These are phyloP conservation scores for Phytophthora macrochlamydospora DNA, from an alignment of 352 stramenopile genomes.

Conservation along the genomic window DNA sequence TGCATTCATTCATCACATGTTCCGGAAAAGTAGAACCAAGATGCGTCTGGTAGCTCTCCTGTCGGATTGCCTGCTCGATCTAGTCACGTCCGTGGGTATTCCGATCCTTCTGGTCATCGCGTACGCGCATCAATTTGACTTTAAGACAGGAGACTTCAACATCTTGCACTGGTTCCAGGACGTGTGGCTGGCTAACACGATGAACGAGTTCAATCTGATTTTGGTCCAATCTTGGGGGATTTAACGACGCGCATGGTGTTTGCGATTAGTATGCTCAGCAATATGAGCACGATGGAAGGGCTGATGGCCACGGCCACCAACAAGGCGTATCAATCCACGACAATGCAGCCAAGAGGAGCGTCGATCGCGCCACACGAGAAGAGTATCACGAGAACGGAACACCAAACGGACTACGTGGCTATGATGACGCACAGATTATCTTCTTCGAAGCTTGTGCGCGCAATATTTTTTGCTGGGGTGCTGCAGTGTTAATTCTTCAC, in stretches of 20 bases:
- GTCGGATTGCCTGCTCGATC: slow-evolving; percentile 33
- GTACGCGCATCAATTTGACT: slow-evolving; percentile 28
- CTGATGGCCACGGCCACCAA: slow-evolving; percentile 15
- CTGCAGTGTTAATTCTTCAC: slow-evolving; percentile 30
- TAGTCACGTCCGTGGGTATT: slow-evolving; percentile 34
- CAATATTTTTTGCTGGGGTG: slow-evolving; percentile 30
- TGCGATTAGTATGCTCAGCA: slow-evolving; percentile 39
- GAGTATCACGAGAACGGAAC: background rate
- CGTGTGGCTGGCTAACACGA: slow-evolving; percentile 35
- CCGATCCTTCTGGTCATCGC: slow-evolving; percentile 22
- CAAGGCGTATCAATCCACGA: background rate
- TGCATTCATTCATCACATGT: slow-evolving; percentile 39
- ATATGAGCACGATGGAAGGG: slow-evolving; percentile 36
- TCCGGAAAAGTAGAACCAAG: slow-evolving; percentile 28
- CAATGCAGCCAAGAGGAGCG: slow-evolving; percentile 3
- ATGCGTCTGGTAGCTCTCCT: slow-evolving; percentile 27
- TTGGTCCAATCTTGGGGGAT: slow-evolving; percentile 36
- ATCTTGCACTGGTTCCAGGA: slow-evolving; percentile 33
- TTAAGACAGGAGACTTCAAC: slow-evolving; percentile 19
- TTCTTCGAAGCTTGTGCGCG: slow-evolving; percentile 17
- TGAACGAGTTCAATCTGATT: slow-evolving; percentile 43
- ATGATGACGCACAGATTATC: slow-evolving; percentile 16
- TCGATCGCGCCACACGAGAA: slow-evolving; percentile 19
- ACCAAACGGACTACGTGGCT: background rate
- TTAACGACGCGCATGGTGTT: slow-evolving; percentile 31